A percentile compares a stretch with the other conserved stretches of the same genome.
Evolutionary conservation across 2,329 filamentous ascomycete species (phyloP).

Genomic region (Herpomyces periplanetae): DNA sequence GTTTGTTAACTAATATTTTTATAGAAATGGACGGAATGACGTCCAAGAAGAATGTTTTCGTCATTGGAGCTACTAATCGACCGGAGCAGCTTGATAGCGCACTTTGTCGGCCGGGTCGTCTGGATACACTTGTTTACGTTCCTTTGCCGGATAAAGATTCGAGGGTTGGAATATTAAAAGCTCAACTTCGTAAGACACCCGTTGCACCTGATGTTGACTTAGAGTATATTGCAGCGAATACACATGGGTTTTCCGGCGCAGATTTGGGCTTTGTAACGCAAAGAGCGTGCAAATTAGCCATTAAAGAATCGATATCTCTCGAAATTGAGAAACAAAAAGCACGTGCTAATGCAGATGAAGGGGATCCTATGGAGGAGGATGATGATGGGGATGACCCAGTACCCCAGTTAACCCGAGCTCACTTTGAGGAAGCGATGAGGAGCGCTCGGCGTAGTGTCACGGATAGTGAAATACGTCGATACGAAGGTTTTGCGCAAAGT

Average conservation of each 20-base stretch:
- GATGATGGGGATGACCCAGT: constrained; percentile 43
- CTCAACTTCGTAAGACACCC: constrained; percentile 91
- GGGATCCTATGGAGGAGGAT: constrained; percentile 40
- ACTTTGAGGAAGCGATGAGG: constrained; percentile 97
- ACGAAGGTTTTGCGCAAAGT: constrained; percentile 90
- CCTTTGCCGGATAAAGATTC: constrained; percentile 71
- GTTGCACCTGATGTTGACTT: constrained; percentile 58
- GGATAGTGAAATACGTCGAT: constrained; percentile 85
- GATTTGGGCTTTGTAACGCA: constrained; percentile 97
- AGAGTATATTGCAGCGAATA: constrained; percentile 70
- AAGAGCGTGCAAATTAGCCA: constrained; percentile 92
- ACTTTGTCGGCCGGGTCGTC: constrained; percentile 85
- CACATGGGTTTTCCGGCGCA: constrained; percentile 94
- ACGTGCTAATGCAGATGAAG: constrained; percentile 45
- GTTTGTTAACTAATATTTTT: constrained; percentile 9
- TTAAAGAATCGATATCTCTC: constrained; percentile 65
- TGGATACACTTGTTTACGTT: constrained; percentile 92
- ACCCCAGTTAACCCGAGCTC: constrained; percentile 67
- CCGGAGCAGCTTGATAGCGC: constrained; percentile 95
- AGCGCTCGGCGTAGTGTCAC: constrained; percentile 68
- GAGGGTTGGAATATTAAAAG: constrained; percentile 57
- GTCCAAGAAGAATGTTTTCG: constrained; percentile 99
- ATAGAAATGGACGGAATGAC: constrained; percentile 97
- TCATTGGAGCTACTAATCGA: constrained; percentile 92
- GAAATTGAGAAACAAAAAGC: constrained; percentile 74